phyloP scores from a whole-genome alignment of 2,329 filamentous ascomycete species.

The Stachybotrys echinatus region DNA sequence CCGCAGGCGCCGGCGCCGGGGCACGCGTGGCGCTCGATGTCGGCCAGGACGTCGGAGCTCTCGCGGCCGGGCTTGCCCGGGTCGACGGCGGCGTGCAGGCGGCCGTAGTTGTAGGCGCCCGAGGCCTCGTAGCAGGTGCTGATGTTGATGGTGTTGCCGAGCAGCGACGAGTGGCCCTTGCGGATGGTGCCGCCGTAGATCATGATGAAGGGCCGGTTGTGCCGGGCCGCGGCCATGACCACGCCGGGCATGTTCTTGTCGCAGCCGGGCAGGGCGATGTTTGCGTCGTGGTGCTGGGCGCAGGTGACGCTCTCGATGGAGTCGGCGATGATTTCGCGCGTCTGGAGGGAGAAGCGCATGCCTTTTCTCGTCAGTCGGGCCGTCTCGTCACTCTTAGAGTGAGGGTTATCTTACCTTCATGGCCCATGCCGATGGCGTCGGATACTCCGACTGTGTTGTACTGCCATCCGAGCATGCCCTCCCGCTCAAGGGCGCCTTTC shows the following conservation, averaged over 20 bases:
- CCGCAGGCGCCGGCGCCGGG: constrained; percentile 60
- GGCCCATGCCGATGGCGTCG: constrained; percentile 93
- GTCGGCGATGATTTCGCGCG: constrained; percentile 88
- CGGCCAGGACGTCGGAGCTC: constrained; percentile 74
- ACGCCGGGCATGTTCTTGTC: constrained; percentile 98
- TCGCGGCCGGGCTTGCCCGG: constrained; percentile 59
- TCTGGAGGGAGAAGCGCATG: constrained; percentile 91
- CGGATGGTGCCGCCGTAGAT: constrained; percentile 90
- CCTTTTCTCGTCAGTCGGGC: constrained; percentile 31
- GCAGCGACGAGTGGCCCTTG: constrained; percentile 73
- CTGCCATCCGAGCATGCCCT: constrained; percentile 90
- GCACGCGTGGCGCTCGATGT: constrained; percentile 76
- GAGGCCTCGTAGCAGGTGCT: constrained; percentile 83
- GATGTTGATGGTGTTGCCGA: constrained; percentile 80
- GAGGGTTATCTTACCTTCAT: constrained; percentile 57
- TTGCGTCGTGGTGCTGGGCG: constrained; percentile 88
- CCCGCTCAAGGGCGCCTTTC: constrained; percentile 73
- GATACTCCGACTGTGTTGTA: constrained; percentile 88
- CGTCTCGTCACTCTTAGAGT: neutral
- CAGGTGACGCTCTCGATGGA: constrained; percentile 90
- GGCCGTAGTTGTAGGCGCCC: constrained; percentile 75
- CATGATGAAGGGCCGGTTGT: constrained; percentile 92
- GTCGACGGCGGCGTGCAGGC: constrained; percentile 63
- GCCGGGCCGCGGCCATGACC: constrained; percentile 82
- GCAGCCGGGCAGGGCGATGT: constrained; percentile 87